Percentiles rank a stretch among this genome's conserved stretches.
These are phyloP conservation scores for Rhytidiadelphus loreus DNA, from an alignment of 225 moss, liverwort and hornwort species.

Conservation along the genomic window DNA sequence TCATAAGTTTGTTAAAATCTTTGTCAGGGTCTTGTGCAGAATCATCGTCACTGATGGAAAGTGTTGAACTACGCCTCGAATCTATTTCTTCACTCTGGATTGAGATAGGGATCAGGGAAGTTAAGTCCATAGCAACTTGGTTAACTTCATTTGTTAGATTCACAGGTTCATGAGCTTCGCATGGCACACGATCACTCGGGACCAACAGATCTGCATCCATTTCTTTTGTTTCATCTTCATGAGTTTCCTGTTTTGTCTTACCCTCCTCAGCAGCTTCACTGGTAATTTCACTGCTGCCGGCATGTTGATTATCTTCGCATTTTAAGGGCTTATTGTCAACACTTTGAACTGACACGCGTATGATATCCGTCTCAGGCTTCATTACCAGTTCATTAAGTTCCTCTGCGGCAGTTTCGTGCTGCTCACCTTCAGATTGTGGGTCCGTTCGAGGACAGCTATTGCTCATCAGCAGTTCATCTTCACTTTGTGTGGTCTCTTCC, in stretches of 20 bases:
- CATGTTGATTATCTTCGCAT: neutral
- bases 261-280: neutral
- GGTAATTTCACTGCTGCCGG: neutral
- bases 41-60: neutral
- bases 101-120: neutral
- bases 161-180: neutral
- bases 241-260: neutral
- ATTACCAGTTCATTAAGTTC: neutral
- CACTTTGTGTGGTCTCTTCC: neutral
- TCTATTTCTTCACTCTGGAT: neutral
- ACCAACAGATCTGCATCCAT: neutral
- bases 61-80: neutral
- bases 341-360: neutral
- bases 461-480: neutral
- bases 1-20: slow-evolving; percentile 8
- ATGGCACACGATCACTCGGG: neutral
- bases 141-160: slow-evolving; percentile 2
- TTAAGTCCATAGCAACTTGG: neutral
- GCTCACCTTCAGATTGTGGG: neutral
- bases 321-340: neutral
- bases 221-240: neutral
- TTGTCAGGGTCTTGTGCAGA: slow-evolving; percentile 11
- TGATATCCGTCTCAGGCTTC: neutral
- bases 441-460: neutral
- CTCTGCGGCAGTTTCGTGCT: neutral